Evolutionary conservation across 805 yeast genomes (phyloP), one percentile per base, ranked within the genome.

Genomic region (Lachancea waltii): DNA sequence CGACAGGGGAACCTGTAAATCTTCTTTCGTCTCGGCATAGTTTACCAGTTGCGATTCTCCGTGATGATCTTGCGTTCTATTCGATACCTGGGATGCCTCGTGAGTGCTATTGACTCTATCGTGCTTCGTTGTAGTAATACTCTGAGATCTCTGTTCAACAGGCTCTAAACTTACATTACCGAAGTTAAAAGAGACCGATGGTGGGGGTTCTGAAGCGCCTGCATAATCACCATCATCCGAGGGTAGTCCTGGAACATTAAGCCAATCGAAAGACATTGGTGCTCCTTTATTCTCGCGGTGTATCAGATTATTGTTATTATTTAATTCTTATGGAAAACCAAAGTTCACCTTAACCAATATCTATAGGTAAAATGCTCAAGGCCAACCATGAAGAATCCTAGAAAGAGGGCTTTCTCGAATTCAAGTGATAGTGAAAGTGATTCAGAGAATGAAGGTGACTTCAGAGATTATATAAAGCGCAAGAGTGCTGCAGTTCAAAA

Each of bases 1-100:
- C 2, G 86, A 75, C 35, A 83, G 59, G 0, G 89, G 85, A 2
- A 78, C 70, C 8, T 63, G 48, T 7, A 64, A 44, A 32, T 73
- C 75, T 17, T 64, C 64, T 5, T 53, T 43, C 6, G 59, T 40
- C 38, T 61, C 62, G n/a, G 27, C 18, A 36, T 56, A 53, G 2
- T 26, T 33, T 5, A 32, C 26, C 5, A 31, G 10, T 10, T 15
- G 25, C 18, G 30, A n/a, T n/a, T n/a, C n/a, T n/a, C n/a, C n/a
- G n/a, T n/a, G n/a, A n/a, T n/a, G n/a, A n/a, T n/a, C n/a, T n/a
- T n/a, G n/a, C n/a, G n/a, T n/a, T n/a, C n/a, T n/a, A n/a, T n/a
- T n/a, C n/a, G n/a, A n/a, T n/a, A n/a, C n/a, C n/a, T n/a, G n/a
- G n/a, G n/a, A n/a, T n/a, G n/a, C n/a, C n/a, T n/a, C n/a, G n/a